Evolutionary conservation across 345 rosid species (phyloP).

Genomic region (Eucalyptus marginata): DNA sequence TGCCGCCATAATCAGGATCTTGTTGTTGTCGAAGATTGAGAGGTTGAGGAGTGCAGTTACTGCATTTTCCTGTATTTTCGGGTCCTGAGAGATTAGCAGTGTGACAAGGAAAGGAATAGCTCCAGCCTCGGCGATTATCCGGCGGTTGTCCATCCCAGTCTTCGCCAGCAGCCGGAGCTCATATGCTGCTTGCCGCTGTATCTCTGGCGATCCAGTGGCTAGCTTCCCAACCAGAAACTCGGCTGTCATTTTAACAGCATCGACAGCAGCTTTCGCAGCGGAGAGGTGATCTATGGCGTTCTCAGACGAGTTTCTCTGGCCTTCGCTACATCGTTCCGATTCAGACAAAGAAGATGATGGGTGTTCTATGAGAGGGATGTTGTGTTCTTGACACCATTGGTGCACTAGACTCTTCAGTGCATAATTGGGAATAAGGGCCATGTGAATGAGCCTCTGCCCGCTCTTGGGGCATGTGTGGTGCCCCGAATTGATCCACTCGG

Average conservation of each 20-base stretch:
- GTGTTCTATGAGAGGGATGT: conserved; percentile 23
- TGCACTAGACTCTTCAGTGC: conserved; percentile 48
- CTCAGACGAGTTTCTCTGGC: conserved; percentile 5
- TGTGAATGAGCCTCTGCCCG: conserved; percentile 52
- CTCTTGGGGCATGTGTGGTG: conserved; percentile 65
- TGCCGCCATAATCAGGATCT: conserved; percentile 51
- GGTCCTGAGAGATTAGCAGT: conserved; percentile 29
- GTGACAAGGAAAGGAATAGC: conserved; percentile 58
- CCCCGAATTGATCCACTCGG: conserved; percentile 61
- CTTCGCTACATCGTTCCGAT: conserved; percentile 8
- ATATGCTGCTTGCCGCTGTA: conserved; percentile 62
- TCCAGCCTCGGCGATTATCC: conserved; percentile 54
- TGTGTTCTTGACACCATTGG: conserved; percentile 65
- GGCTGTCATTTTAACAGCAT: conserved; percentile 57
- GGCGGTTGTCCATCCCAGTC: conserved; percentile 52
- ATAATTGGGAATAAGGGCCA: conserved; percentile 58
- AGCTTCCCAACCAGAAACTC: conserved; percentile 67
- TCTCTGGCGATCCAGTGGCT: conserved; percentile 45
- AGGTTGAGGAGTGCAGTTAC: conserved; percentile 62
- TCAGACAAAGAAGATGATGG: conserved; percentile 16
- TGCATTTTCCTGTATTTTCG: conserved; percentile 55
- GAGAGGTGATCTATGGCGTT: conserved; percentile 36
- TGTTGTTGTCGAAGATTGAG: conserved; percentile 50
- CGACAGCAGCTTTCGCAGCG: conserved; percentile 31
- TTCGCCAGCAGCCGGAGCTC: conserved; percentile 59